phyloP scores from a whole-genome alignment of 257 asterid genomes.

The Cinchona pubescens region DNA sequence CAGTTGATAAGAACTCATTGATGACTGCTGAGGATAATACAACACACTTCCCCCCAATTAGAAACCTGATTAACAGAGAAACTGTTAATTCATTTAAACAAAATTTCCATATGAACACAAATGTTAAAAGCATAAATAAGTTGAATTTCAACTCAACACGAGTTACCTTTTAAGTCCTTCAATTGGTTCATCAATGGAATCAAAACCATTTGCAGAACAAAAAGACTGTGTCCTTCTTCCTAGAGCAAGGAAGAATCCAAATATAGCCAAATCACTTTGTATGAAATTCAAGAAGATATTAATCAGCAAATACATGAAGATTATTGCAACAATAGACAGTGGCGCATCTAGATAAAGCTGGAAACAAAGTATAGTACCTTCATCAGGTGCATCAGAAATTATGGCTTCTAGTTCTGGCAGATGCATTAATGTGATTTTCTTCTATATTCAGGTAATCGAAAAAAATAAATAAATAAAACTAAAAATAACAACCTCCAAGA shows the following conservation, averaged over 20 bases:
- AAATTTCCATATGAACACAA: neutral
- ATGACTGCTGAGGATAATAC: conserved; percentile 93
- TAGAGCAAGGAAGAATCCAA: no score
- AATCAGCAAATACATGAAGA: neutral
- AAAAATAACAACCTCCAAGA: neutral
- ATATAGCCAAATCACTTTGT: conserved; percentile 97
- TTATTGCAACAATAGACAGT: neutral
- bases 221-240: conserved; percentile 84
- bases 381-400: neutral
- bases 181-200: conserved; percentile 57
- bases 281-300: neutral
- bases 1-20: conserved; percentile 95
- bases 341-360: neutral
- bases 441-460: neutral
- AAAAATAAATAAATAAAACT: no score
- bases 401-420: neutral
- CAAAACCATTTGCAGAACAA: conserved; percentile 74
- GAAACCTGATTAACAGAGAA: conserved; percentile 57
- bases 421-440: neutral
- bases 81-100: neutral
- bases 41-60: conserved; percentile 93
- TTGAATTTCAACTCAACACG: conserved; percentile 22
- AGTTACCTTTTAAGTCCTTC: no score
- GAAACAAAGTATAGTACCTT: neutral
- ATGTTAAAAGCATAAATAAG: conserved; percentile 13